phyloP scores from a whole-genome alignment of 2,329 filamentous ascomycete species.

The Paraphoma sp. region DNA sequence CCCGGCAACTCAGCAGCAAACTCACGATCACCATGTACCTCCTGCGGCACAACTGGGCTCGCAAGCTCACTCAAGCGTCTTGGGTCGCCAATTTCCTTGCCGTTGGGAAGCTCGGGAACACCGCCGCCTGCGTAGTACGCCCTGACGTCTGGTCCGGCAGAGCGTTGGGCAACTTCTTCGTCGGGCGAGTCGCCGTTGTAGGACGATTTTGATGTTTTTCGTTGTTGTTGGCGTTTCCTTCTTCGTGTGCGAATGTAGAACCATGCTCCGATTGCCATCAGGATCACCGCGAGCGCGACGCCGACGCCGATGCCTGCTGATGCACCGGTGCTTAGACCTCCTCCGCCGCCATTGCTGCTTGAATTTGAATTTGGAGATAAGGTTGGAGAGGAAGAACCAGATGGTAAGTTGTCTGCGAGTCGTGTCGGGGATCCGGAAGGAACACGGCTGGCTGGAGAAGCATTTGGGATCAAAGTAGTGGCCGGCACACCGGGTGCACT shows the following conservation, averaged over 20 bases:
- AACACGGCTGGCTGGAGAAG: not conserved
- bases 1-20: conserved; percentile 21
- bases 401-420: conserved; percentile 5
- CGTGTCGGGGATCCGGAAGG: conserved; percentile 5
- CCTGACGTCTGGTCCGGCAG: conserved; percentile 7
- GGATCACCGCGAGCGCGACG: conserved; percentile 16
- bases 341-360: not conserved
- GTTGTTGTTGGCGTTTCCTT: conserved; percentile 1
- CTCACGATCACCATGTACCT: conserved; percentile 8
- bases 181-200: conserved; percentile 12
- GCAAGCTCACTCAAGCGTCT: conserved; percentile 14
- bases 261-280: conserved; percentile 17
- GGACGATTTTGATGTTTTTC: conserved; percentile 1
- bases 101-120: not conserved
- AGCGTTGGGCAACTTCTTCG: conserved; percentile 11
- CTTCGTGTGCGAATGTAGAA: conserved; percentile 16
- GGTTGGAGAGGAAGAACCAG: not conserved
- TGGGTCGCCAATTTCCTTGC: not conserved
- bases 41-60: conserved; percentile 10
- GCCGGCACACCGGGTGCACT: not conserved
- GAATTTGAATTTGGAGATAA: not conserved
- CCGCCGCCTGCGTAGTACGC: conserved; percentile 3
- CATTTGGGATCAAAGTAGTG: not conserved
- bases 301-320: conserved; percentile 25
- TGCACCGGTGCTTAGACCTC: conserved; percentile 15